Conservation (phyloP, 192 early-diverging fungal species). For the Rhizophagus prolifer region DNA sequence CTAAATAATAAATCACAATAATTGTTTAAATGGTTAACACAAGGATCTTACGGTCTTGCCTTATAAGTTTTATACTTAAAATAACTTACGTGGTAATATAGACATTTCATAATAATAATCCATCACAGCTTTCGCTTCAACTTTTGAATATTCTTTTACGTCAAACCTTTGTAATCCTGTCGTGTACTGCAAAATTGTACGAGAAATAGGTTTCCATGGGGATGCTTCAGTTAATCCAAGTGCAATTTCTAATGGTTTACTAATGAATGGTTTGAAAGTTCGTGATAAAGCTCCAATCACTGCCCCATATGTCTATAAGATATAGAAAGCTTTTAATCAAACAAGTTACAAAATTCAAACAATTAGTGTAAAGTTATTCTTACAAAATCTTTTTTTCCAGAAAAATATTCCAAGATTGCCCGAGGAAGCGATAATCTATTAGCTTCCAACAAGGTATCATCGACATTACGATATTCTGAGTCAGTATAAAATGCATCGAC, state of each 20-base stretch:
- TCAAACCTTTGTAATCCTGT: conserved; percentile 37
- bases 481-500: conserved; percentile 49
- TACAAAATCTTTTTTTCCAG: conserved; percentile 44
- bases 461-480: conserved; percentile 44
- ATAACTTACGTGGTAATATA: conserved; percentile 3
- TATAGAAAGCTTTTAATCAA: not conserved
- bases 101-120: conserved; percentile 39
- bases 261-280: conserved; percentile 32
- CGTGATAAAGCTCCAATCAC: conserved; percentile 43
- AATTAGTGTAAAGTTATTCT: not conserved
- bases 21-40: no score
- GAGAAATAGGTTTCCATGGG: conserved; percentile 38
- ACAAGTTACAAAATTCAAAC: not conserved
- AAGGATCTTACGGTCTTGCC: no score
- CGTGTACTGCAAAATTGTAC: conserved; percentile 33
- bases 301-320: conserved; percentile 37
- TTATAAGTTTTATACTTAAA: not conserved
- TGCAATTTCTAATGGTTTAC: conserved; percentile 41
- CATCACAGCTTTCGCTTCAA: conserved; percentile 48
- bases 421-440: conserved; percentile 43
- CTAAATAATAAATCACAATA: not conserved
- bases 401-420: conserved; percentile 49
- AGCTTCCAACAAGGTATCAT: conserved; percentile 43
- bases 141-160: conserved; percentile 41
- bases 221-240: conserved; percentile 37